Conservation (phyloP, 768 basidiomycete species). For the Lanmaoa rubissima region DNA sequence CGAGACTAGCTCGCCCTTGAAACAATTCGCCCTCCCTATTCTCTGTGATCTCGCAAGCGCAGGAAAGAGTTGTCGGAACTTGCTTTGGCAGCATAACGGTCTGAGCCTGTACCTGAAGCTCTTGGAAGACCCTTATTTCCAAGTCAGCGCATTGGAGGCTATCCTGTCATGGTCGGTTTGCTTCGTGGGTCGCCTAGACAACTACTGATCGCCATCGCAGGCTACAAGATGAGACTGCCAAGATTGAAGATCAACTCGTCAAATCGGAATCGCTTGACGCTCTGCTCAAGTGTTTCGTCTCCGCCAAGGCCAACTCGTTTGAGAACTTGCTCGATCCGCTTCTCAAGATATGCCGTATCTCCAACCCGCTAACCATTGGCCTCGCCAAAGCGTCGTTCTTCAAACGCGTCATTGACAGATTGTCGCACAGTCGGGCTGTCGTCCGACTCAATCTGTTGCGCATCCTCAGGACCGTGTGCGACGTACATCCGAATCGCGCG, state of each 20-base stretch:
- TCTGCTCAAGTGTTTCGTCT: slow-evolving; percentile 76
- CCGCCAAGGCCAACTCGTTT: slow-evolving; percentile 85
- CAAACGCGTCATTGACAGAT: slow-evolving; percentile 80
- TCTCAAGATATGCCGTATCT: slow-evolving; percentile 87
- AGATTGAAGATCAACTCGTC: slow-evolving; percentile 86
- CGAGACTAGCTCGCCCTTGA: slow-evolving; percentile 84
- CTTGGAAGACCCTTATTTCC: slow-evolving; percentile 85
- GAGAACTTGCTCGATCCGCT: slow-evolving; percentile 92
- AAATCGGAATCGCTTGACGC: slow-evolving; percentile 63
- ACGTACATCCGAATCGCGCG: slow-evolving; percentile 83
- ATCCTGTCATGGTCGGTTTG: slow-evolving; percentile 77
- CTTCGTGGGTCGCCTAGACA: not conserved
- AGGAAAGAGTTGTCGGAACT: slow-evolving; percentile 84
- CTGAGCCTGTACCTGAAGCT: slow-evolving; percentile 75
- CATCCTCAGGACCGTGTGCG: slow-evolving; percentile 81
- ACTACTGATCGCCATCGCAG: slow-evolving; percentile 38
- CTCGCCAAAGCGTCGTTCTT: slow-evolving; percentile 84
- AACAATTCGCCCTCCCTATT: slow-evolving; percentile 96
- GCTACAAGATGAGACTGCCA: slow-evolving; percentile 93
- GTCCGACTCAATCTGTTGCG: slow-evolving; percentile 88
- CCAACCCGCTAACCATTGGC: slow-evolving; percentile 66
- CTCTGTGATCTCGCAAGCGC: slow-evolving; percentile 95
- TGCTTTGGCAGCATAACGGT: slow-evolving; percentile 95
- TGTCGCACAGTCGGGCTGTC: slow-evolving; percentile 73
- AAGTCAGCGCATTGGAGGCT: slow-evolving; percentile 88